phyloP scores from a whole-genome alignment of 345 rosid genomes.

The Gossypium mustelinum region DNA sequence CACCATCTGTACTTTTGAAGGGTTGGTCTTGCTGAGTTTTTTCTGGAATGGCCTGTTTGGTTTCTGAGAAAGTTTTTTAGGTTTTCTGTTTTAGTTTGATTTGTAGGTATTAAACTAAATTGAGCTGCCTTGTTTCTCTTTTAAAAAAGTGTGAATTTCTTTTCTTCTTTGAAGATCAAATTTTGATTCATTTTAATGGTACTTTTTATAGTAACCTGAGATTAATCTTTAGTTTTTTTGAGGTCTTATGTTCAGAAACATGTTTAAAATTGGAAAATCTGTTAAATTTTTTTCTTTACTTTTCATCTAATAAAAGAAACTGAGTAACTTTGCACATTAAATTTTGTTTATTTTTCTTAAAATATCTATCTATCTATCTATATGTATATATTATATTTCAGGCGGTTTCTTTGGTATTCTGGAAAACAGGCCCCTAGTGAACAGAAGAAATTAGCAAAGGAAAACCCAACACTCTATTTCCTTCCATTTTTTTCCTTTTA shows the following conservation, averaged over 20 bases:
- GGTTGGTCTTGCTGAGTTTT: background rate
- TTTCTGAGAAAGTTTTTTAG: background rate
- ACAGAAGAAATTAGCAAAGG: background rate
- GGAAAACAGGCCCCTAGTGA: slow-evolving; percentile 14
- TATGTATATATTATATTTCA: background rate
- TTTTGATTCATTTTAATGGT: slow-evolving; percentile 1
- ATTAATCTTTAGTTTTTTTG: background rate
- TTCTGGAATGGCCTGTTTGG: slow-evolving; percentile 7
- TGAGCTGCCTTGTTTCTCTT: background rate
- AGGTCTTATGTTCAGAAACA: background rate
- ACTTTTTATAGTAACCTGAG: background rate
- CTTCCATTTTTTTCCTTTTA: background rate
- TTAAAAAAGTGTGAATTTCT: background rate
- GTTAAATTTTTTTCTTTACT: background rate
- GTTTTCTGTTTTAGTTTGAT: background rate
- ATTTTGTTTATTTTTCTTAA: background rate
- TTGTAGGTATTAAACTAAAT: background rate
- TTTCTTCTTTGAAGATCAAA: background rate
- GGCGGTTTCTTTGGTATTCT: slow-evolving; percentile 12
- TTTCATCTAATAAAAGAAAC: background rate
- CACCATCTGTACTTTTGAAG: background rate
- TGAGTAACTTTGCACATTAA: background rate
- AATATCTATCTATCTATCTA: no score
- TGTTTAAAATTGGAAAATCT: background rate
- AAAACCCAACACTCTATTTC: background rate